These are phyloP conservation scores for Codiaeum variegatum DNA, from an alignment of 441 rosid genomes.

Conservation along the genomic window DNA sequence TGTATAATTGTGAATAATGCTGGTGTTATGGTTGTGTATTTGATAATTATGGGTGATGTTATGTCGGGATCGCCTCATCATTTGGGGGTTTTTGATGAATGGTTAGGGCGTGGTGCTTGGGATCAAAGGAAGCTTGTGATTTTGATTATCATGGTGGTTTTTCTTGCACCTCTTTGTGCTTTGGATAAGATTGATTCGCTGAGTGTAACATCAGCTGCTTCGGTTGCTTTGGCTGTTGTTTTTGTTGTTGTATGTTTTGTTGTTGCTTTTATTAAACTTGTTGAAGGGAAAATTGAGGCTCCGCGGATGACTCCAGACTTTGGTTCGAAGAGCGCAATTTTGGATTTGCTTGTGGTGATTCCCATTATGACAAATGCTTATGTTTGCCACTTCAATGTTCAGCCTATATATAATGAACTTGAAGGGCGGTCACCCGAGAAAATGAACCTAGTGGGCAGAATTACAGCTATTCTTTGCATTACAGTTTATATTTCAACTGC, in stretches of 20 bases:
- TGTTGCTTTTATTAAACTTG: conserved; percentile 65
- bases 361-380: conserved; percentile 87
- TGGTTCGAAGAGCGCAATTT: conserved; percentile 50
- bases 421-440: conserved; percentile 66
- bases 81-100: conserved; percentile 87
- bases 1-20: conserved; percentile 88
- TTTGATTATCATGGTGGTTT: conserved; percentile 54
- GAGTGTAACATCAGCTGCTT: conserved; percentile 82
- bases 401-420: conserved; percentile 87
- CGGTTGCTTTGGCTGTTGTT: conserved; percentile 85
- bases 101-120: conserved; percentile 92
- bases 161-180: conserved; percentile 82
- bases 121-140: conserved; percentile 78
- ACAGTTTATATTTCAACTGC: conserved; percentile 71
- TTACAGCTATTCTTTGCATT: conserved; percentile 62
- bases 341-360: conserved; percentile 88
- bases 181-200: conserved; percentile 80
- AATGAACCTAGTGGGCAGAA: conserved; percentile 83
- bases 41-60: conserved; percentile 91
- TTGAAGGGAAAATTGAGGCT: conserved; percentile 65
- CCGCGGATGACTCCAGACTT: conserved; percentile 79
- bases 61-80: conserved; percentile 87
- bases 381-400: conserved; percentile 86
- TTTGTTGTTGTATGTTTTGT: conserved; percentile 72
- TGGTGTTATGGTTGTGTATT: conserved; percentile 84